phyloP scores from a whole-genome alignment of 2,329 filamentous ascomycete genomes.

The Neofusicoccum kwambonambiense region DNA sequence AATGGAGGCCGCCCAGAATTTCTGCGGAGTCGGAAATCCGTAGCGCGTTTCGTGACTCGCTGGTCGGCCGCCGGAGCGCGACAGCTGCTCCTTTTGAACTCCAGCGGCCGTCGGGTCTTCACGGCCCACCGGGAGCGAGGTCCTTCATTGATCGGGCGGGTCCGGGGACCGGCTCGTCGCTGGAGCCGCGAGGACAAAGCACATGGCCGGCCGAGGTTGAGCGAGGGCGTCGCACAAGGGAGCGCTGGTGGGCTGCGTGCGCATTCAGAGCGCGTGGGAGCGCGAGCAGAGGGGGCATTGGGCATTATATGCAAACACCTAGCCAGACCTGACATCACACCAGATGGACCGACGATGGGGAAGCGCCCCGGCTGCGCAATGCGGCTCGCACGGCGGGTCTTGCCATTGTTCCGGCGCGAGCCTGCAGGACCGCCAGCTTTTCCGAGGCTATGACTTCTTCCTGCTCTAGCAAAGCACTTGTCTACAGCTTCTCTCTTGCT shows the following conservation, averaged over 20 bases:
- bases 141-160: not conserved
- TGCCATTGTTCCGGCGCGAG: not conserved
- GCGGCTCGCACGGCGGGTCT: not conserved
- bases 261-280: not conserved
- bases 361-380: not conserved
- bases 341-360: conserved; percentile 7
- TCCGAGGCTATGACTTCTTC: not conserved
- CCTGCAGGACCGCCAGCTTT: not conserved
- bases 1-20: not conserved
- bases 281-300: not conserved
- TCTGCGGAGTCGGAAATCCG: conserved; percentile 9
- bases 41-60: conserved; percentile 7
- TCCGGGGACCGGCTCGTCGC: not conserved
- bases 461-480: not conserved
- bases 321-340: conserved; percentile 6
- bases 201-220: not conserved
- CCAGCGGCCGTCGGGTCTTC: conserved; percentile 7
- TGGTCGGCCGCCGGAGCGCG: not conserved
- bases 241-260: not conserved
- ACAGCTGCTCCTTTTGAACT: conserved; percentile 11
- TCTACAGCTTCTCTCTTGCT: conserved; percentile 4
- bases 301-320: conserved; percentile 7
- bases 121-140: conserved; percentile 5
- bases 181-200: not conserved
- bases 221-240: not conserved